phyloP scores from a whole-genome alignment of 805 yeast genomes.

The Scheffersomyces spartinae region DNA sequence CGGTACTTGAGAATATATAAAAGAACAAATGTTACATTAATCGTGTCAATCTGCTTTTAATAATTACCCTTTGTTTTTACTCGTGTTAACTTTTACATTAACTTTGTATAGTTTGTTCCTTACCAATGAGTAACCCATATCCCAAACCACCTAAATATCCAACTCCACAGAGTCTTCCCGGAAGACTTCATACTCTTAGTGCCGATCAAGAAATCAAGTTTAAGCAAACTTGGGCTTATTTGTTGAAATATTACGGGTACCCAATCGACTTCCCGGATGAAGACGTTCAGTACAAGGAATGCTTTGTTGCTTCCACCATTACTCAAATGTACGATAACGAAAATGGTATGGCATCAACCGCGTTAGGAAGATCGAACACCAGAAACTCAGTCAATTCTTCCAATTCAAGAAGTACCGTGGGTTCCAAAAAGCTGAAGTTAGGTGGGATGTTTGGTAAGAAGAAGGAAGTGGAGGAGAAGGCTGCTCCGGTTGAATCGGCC shows the following conservation, averaged over 20 bases:
- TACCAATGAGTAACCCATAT: too few species aligned
- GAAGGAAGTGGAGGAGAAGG: slow-evolving; percentile 4
- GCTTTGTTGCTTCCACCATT: slow-evolving; percentile 19
- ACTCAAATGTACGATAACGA: background rate
- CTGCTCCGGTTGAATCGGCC: slow-evolving; percentile 11
- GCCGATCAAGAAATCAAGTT: slow-evolving; percentile 49
- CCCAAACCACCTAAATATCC: background rate
- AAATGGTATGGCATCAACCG: background rate
- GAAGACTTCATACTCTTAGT: slow-evolving; percentile 35
- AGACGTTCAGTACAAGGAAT: slow-evolving; percentile 17
- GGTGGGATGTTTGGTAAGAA: slow-evolving; percentile 15
- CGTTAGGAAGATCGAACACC: slow-evolving; percentile 8
- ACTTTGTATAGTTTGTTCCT: too few species aligned
- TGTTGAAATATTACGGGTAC: slow-evolving; percentile 50
- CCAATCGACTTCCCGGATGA: slow-evolving; percentile 15
- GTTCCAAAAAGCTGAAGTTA: slow-evolving; percentile 8
- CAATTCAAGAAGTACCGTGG: slow-evolving; percentile 1
- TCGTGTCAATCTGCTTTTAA: too few species aligned
- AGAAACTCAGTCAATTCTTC: slow-evolving; percentile 12
- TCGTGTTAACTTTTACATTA: too few species aligned
- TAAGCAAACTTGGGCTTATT: slow-evolving; percentile 63
- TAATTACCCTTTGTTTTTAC: too few species aligned
- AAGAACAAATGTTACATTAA: background rate
- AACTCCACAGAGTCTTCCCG: slow-evolving; percentile 10
- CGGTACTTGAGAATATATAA: slow-evolving; percentile 1